Evolutionary conservation across 2,329 filamentous ascomycete genomes (phyloP).

Genomic region (Scedosporium minutisporum): DNA sequence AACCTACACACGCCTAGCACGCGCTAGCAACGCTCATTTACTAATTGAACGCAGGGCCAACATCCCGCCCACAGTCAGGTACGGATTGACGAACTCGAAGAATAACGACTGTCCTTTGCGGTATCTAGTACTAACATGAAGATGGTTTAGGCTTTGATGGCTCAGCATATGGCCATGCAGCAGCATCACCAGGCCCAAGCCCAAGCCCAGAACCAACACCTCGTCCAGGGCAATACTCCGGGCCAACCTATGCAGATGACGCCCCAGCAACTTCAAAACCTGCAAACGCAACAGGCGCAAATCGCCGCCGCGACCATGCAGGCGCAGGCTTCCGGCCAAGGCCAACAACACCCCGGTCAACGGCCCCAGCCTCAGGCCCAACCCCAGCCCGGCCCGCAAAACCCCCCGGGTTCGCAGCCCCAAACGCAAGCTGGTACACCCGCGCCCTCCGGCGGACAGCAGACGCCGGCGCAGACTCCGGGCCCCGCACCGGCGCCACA

Average conservation of each 20-base stretch:
- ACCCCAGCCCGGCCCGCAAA: conserved; percentile 28
- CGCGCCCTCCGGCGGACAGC: conserved; percentile 30
- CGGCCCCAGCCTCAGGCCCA: conserved; percentile 10
- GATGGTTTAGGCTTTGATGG: conserved; percentile 25
- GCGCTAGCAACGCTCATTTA: not conserved
- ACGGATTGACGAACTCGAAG: not conserved
- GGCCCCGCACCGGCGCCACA: conserved; percentile 26
- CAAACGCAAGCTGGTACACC: conserved; percentile 33
- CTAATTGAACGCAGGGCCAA: conserved; percentile 10
- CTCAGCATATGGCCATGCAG: conserved; percentile 37
- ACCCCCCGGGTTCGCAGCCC: conserved; percentile 36
- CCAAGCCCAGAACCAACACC: conserved; percentile 23
- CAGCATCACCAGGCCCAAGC: conserved; percentile 24
- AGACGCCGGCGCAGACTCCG: conserved; percentile 37
- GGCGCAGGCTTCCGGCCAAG: conserved; percentile 13
- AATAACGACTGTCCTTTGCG: too few species aligned
- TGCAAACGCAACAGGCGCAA: conserved; percentile 7
- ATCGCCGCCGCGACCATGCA: conserved; percentile 11
- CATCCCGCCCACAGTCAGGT: conserved; percentile 12
- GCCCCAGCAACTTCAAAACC: conserved; percentile 21
- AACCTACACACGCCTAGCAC: conserved; percentile 6
- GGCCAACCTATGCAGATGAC: conserved; percentile 40
- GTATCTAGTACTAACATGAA: not conserved
- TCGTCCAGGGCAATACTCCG: conserved; percentile 30
- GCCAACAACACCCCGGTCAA: conserved; percentile 11